phyloP scores from a whole-genome alignment of 148 eudicot genomes.

The Talinum fruticosum region DNA sequence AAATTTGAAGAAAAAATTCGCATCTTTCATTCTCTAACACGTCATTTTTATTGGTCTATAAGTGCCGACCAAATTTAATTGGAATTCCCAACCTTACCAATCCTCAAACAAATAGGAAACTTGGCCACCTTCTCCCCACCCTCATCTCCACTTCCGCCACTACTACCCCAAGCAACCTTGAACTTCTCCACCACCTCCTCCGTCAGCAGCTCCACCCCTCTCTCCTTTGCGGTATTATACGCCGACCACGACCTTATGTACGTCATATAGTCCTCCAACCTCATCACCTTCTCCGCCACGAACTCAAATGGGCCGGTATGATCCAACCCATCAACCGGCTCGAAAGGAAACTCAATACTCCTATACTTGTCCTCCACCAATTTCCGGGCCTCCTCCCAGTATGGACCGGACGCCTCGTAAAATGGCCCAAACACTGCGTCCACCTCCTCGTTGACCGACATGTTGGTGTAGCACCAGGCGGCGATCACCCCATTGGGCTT shows the following conservation, averaged over 20 bases:
- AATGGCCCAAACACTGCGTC: slow-evolving; percentile 45
- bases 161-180: slow-evolving; percentile 49
- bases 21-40: no score
- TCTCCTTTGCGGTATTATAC: slow-evolving; percentile 65
- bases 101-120: slow-evolving; percentile 62
- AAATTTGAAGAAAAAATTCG: no score
- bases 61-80: not conserved
- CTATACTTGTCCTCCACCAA: slow-evolving; percentile 48
- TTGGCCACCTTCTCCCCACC: slow-evolving; percentile 37
- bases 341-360: slow-evolving; percentile 62
- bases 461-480: slow-evolving; percentile 76
- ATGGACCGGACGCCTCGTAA: slow-evolving; percentile 37
- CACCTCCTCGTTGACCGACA: slow-evolving; percentile 37
- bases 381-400: slow-evolving; percentile 49
- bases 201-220: slow-evolving; percentile 64
- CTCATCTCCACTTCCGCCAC: slow-evolving; percentile 34
- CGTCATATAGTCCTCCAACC: slow-evolving; percentile 49
- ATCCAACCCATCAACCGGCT: slow-evolving; percentile 54
- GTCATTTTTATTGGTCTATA: no score
- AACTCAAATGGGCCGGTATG: slow-evolving; percentile 76
- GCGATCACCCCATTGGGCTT: slow-evolving; percentile 75
- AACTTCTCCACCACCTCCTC: slow-evolving; percentile 52
- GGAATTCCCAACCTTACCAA: slow-evolving; percentile 53
- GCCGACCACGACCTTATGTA: slow-evolving; percentile 77
- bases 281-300: slow-evolving; percentile 46